These are phyloP conservation scores for Diphasiastrum complanatum DNA, from an alignment of 83 land plant genomes.

Conservation along the genomic window DNA sequence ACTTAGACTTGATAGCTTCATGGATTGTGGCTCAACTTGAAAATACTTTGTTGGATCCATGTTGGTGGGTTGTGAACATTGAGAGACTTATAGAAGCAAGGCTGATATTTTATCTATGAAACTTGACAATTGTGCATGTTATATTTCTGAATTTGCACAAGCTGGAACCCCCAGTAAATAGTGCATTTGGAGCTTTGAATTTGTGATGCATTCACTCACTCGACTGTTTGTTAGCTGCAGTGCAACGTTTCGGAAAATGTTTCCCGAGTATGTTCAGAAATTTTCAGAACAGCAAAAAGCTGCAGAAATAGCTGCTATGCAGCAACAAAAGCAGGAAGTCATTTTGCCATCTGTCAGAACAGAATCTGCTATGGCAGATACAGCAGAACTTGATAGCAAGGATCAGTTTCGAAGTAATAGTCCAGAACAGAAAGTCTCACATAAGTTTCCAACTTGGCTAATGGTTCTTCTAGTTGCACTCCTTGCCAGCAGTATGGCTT, in stretches of 20 bases:
- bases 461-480: constrained; percentile 42
- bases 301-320: constrained; percentile 27
- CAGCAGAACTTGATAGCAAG: constrained; percentile 6
- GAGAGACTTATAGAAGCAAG: no score
- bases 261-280: constrained; percentile 86
- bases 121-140: no score
- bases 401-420: constrained; percentile 4
- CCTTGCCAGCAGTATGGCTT: constrained; percentile 61
- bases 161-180: no score
- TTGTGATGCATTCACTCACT: background rate
- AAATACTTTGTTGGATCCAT: no score
- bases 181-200: background rate
- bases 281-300: constrained; percentile 45
- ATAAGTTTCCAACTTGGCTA: constrained; percentile 54
- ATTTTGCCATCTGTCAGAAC: background rate
- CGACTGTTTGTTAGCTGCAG: constrained; percentile 33
- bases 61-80: no score
- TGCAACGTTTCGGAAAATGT: constrained; percentile 65
- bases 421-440: constrained; percentile 22
- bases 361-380: constrained; percentile 2
- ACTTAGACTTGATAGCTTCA: no score
- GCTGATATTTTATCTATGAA: no score
- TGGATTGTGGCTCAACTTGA: no score
- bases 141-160: no score
- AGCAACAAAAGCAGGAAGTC: constrained; percentile 26